Evolutionary conservation across 2,329 filamentous ascomycete species (phyloP).

Genomic region (Pseudogymnoascus sp.): DNA sequence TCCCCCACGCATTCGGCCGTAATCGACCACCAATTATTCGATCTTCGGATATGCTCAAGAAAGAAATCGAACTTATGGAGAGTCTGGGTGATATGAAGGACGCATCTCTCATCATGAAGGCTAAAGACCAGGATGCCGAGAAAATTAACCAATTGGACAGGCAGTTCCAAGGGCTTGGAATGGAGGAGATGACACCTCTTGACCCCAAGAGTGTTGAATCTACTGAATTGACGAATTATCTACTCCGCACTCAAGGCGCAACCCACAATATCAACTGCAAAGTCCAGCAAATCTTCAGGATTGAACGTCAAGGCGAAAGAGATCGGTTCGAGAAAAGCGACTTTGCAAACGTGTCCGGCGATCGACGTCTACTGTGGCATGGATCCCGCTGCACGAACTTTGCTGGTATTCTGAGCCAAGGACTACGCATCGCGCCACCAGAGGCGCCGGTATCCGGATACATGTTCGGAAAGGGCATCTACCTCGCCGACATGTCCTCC

Average conservation of each 20-base stretch:
- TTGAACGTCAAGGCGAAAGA: conserved; percentile 66
- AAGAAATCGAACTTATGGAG: conserved; percentile 72
- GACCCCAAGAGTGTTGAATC: conserved; percentile 47
- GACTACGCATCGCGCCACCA: conserved; percentile 80
- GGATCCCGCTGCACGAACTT: conserved; percentile 79
- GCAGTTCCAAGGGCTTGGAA: conserved; percentile 62
- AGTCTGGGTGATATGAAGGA: conserved; percentile 81
- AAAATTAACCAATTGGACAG: conserved; percentile 60
- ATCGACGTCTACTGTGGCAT: conserved; percentile 79
- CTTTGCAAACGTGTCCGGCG: conserved; percentile 31
- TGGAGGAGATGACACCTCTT: conserved; percentile 66
- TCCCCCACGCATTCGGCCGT: conserved; percentile 75
- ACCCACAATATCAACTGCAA: conserved; percentile 58
- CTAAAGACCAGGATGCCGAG: conserved; percentile 43
- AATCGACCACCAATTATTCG: conserved; percentile 63
- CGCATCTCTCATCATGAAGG: conserved; percentile 69
- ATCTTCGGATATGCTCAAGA: conserved; percentile 52
- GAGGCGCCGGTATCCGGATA: conserved; percentile 74
- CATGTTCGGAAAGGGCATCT: conserved; percentile 89
- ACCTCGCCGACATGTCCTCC: conserved; percentile 76
- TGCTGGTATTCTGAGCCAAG: conserved; percentile 79
- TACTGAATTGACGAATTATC: conserved; percentile 56
- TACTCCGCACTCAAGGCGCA: conserved; percentile 56
- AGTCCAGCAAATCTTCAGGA: conserved; percentile 72
- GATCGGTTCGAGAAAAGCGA: conserved; percentile 35